phyloP scores from a whole-genome alignment of 1,284 basidiomycete species.

The Chalciporus sp. region DNA sequence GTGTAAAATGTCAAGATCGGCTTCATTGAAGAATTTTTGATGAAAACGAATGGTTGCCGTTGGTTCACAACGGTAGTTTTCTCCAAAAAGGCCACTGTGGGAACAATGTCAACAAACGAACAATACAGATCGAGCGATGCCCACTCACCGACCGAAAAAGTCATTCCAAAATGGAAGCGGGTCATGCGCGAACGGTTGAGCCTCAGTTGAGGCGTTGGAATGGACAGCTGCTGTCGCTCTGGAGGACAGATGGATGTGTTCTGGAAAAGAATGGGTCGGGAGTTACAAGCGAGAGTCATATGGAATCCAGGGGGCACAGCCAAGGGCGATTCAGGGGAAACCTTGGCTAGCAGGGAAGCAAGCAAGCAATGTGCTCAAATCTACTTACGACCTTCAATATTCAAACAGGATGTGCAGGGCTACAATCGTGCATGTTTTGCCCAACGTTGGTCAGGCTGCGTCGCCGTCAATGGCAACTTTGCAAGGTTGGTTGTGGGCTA shows the following conservation, averaged over 20 bases:
- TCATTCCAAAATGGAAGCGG: background rate
- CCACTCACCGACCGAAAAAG: conserved; percentile 1
- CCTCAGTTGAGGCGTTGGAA: background rate
- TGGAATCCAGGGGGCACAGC: background rate
- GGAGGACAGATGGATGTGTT: background rate
- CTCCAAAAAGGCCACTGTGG: conserved; percentile 11
- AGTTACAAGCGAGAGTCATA: background rate
- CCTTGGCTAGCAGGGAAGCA: background rate
- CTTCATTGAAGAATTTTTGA: conserved; percentile 4
- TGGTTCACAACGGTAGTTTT: background rate
- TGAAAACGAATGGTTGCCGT: background rate
- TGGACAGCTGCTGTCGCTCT: background rate
- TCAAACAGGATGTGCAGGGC: background rate
- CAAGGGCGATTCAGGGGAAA: background rate
- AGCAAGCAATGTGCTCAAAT: background rate
- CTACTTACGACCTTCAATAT: background rate
- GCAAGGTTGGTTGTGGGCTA: background rate
- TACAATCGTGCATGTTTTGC: background rate
- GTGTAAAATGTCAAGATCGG: background rate
- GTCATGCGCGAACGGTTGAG: background rate
- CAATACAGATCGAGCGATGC: background rate
- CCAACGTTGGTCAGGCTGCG: no score
- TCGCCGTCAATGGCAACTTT: no score
- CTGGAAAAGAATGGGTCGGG: background rate
- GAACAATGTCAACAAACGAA: conserved; percentile 6